Evolutionary conservation across 2,329 filamentous ascomycete genomes (phyloP).

Genomic region (Aspergillus sclerotialis): DNA sequence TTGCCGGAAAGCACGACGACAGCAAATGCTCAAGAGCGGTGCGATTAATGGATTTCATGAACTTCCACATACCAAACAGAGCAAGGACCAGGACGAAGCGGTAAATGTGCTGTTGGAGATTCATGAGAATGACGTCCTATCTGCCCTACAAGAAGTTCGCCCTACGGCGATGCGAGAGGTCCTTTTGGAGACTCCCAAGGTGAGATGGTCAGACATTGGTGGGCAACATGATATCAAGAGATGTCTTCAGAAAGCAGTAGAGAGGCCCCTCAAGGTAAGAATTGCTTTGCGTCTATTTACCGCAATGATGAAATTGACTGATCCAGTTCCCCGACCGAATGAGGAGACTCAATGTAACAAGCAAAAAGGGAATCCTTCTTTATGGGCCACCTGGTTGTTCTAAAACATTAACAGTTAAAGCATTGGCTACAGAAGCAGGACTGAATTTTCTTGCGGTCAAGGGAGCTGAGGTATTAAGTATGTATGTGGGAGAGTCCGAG

Average conservation of each 20-base stretch:
- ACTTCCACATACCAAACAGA: not conserved
- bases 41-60: not conserved
- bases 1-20: slow-evolving; percentile 32
- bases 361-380: slow-evolving; percentile 75
- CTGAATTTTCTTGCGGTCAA: slow-evolving; percentile 95
- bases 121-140: slow-evolving; percentile 27
- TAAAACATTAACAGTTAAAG: slow-evolving; percentile 87
- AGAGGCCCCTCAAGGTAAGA: slow-evolving; percentile 50
- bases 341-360: slow-evolving; percentile 46
- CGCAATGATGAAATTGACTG: slow-evolving; percentile 4
- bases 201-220: slow-evolving; percentile 81
- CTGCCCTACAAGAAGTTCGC: slow-evolving; percentile 60
- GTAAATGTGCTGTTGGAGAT: slow-evolving; percentile 21
- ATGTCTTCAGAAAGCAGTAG: slow-evolving; percentile 50
- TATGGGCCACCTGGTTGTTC: slow-evolving; percentile 93
- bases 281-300: not conserved
- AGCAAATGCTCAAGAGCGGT: slow-evolving; percentile 16
- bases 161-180: slow-evolving; percentile 86
- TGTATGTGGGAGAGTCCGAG: slow-evolving; percentile 96
- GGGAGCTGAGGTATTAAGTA: slow-evolving; percentile 85
- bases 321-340: slow-evolving; percentile 45
- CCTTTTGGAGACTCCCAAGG: slow-evolving; percentile 77
- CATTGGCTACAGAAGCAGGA: slow-evolving; percentile 80
- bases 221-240: slow-evolving; percentile 76
- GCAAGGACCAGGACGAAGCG: slow-evolving; percentile 6